phyloP scores from a whole-genome alignment of 208 protist species.

The Leishmania gerbilli region DNA sequence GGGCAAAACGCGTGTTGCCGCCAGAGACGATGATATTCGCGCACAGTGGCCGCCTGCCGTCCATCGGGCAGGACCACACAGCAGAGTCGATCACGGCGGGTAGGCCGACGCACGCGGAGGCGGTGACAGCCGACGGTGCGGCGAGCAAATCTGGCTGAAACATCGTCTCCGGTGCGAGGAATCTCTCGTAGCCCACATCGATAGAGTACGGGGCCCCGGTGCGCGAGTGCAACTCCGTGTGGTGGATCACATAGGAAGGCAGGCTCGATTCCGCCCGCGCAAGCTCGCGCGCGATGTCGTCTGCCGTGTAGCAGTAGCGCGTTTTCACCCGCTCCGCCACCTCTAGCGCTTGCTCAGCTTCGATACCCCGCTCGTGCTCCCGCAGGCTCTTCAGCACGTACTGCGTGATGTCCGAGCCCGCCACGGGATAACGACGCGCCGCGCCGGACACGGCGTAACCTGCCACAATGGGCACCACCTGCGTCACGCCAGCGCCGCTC shows the following conservation, averaged over 20 bases:
- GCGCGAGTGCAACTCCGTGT: conserved; percentile 82
- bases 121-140: conserved; percentile 63
- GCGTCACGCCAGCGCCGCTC: conserved; percentile 98
- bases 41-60: conserved; percentile 95
- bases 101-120: conserved; percentile 50
- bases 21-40: conserved; percentile 98
- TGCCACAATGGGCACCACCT: conserved; percentile 97
- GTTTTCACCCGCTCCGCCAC: conserved; percentile 96
- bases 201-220: conserved; percentile 53
- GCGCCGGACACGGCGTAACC: conserved; percentile 96
- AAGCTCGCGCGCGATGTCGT: conserved; percentile 92
- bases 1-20: conserved; percentile 97
- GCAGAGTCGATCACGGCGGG: conserved; percentile 93
- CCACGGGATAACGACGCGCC: conserved; percentile 97
- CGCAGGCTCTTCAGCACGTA: conserved; percentile 95
- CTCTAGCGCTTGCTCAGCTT: conserved; percentile 88
- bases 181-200: conserved; percentile 98
- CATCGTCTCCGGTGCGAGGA: conserved; percentile 98
- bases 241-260: conserved; percentile 35
- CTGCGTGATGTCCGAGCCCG: conserved; percentile 96
- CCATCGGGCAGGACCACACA: conserved; percentile 97
- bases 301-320: conserved; percentile 93
- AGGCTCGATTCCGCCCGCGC: conserved; percentile 70
- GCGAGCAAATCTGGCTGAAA: conserved; percentile 97
- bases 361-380: conserved; percentile 87